Evolutionary conservation across 1,139 yeast genomes (phyloP).

Genomic region (Lodderomyces theae): DNA sequence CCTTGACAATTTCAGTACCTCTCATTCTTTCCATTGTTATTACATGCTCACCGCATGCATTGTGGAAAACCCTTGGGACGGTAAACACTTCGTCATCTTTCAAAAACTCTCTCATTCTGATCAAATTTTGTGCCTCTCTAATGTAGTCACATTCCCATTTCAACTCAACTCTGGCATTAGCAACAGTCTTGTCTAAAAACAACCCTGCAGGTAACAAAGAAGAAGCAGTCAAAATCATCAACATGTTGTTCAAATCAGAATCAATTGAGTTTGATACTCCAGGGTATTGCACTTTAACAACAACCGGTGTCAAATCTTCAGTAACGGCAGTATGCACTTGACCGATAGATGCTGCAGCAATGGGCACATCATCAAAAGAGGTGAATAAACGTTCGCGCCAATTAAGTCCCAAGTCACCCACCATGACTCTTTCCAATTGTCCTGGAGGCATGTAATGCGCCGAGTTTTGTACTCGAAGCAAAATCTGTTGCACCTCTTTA

Average conservation of each 20-base stretch:
- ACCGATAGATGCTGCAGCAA: slow-evolving; percentile 98
- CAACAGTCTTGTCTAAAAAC: slow-evolving; percentile 87
- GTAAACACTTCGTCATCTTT: slow-evolving; percentile 66
- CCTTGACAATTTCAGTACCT: slow-evolving; percentile 80
- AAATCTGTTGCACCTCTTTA: slow-evolving; percentile 73
- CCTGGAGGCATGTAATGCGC: slow-evolving; percentile 97
- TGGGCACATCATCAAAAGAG: slow-evolving; percentile 80
- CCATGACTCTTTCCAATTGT: slow-evolving; percentile 78
- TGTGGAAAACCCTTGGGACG: slow-evolving; percentile 80
- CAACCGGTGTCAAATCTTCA: slow-evolving; percentile 66
- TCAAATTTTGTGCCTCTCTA: slow-evolving; percentile 81
- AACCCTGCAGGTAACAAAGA: slow-evolving; percentile 86
- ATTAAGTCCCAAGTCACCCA: slow-evolving; percentile 65
- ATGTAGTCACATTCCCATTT: slow-evolving; percentile 98
- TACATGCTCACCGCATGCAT: slow-evolving; percentile 76
- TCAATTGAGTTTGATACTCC: slow-evolving; percentile 96
- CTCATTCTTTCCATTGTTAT: slow-evolving; percentile 87
- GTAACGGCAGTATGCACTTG: slow-evolving; percentile 89
- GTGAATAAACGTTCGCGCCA: slow-evolving; percentile 75
- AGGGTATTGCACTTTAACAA: slow-evolving; percentile 96
- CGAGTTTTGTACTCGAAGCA: slow-evolving; percentile 83
- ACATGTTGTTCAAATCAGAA: slow-evolving; percentile 82
- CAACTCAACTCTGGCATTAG: slow-evolving; percentile 87
- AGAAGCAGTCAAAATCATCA: slow-evolving; percentile 82
- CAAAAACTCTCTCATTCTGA: slow-evolving; percentile 60